Evolutionary conservation across 768 basidiomycete genomes (phyloP).

Genomic region (Hericium rajendrae): DNA sequence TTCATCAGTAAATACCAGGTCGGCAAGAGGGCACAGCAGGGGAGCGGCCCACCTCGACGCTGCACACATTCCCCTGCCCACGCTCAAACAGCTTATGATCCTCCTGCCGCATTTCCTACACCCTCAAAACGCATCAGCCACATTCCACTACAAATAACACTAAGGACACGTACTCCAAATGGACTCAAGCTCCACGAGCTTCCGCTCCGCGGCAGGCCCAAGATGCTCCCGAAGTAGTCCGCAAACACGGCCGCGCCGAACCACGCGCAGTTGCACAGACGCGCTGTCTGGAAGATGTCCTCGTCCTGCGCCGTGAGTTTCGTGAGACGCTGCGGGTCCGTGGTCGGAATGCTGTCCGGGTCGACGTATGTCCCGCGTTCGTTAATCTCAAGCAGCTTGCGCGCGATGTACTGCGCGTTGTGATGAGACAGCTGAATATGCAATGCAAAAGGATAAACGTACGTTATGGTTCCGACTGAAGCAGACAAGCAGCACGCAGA

Average conservation of each 20-base stretch:
- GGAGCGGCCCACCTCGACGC: slow-evolving; percentile 51
- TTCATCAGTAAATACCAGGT: not conserved
- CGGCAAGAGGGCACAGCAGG: not conserved
- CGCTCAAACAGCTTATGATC: slow-evolving; percentile 67
- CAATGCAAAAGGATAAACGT: slow-evolving; percentile 17
- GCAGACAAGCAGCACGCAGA: slow-evolving; percentile 67
- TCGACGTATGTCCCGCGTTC: slow-evolving; percentile 57
- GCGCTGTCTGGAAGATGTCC: slow-evolving; percentile 78
- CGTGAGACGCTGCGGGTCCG: slow-evolving; percentile 17
- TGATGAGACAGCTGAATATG: not conserved
- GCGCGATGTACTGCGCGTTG: slow-evolving; percentile 60
- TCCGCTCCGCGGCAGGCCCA: slow-evolving; percentile 70
- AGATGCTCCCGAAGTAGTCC: slow-evolving; percentile 73
- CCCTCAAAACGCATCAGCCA: not conserved
- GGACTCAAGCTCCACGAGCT: slow-evolving; percentile 71
- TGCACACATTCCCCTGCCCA: slow-evolving; percentile 73
- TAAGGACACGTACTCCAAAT: slow-evolving; percentile 42
- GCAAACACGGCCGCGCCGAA: slow-evolving; percentile 72
- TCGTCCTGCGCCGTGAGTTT: slow-evolving; percentile 26
- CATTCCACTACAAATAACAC: not conserved
- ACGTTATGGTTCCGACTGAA: slow-evolving; percentile 90
- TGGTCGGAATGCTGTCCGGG: slow-evolving; percentile 34
- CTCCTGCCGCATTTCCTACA: slow-evolving; percentile 51
- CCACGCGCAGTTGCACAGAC: slow-evolving; percentile 74
- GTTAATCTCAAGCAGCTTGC: slow-evolving; percentile 70